Base-by-base conservation (phyloP, 441 rosid genomes). In the Erysimum cheiri region DNA sequence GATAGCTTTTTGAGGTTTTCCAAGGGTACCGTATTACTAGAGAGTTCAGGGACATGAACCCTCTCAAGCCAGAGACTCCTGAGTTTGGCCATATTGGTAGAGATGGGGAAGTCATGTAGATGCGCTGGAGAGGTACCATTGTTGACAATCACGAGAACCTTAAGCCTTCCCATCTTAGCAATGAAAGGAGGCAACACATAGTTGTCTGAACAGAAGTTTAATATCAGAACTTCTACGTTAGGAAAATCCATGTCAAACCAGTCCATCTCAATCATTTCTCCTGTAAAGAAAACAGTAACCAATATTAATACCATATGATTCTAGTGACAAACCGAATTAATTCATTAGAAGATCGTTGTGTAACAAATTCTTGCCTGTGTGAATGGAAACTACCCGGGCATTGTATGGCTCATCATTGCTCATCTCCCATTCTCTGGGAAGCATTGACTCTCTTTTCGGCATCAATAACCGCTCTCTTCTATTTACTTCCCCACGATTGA, bases 91-190 rank as follows among this genome's bases (percentile, higher is more conserved):
- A n/a, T 6, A 43, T 43, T 14, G 19, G 47, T 43, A 43, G 19
- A 43, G 47, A n/a, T 14, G 47, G 47, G 19, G 47, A 43, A 43
- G 47, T 43, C 47, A 13, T 43, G 47, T 43, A 43, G 47, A 43
- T 6, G 19, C 15, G 47, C 47, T 43, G 47, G 47, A 43, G 19
- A 43, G 3, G 6, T 6, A 14, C 47, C 47, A 17, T 43, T 43
- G 47, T 43, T 43, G 19, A n/a, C 6, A 43, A 43, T 43, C 47
- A 43, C 47, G 1, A 43, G 7, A 8, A 14, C 47, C 47, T 3
- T 43, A 43, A 43, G 47, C 19, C 8, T 43, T n/a, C 3, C 47
- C 47, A 43, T 43, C 17, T n/a, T 43, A 43, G 47, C 47, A 43
- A 43, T 43, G 47, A 43, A 43, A 43, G 47, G 47, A 43, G 47